Evolutionary conservation across 176 grass and related monocot genomes (phyloP), one percentile per base, ranked within the genome.

Genomic region (Phyllostachys edulis): DNA sequence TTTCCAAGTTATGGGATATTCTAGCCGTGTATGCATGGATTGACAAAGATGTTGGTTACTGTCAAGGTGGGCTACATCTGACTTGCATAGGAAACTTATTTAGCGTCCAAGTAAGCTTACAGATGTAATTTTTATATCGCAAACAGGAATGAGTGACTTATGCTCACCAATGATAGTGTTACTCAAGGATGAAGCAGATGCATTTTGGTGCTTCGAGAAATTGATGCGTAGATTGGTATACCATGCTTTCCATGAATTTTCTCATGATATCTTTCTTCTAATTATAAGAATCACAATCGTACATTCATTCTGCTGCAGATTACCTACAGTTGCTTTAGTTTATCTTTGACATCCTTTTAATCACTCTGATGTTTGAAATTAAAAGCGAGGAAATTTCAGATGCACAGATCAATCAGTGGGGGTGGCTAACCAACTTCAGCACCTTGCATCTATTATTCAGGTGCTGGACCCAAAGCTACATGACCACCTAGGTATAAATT

Each of bases 1-100:
- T 99, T 77, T 94, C 97, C 27, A 99, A 94, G 82, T 86, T 99
- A 27, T 99, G 97, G 97, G 93, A 99, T 89, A 99, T 99, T 85
- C 79, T 99, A 67, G 90, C 97, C 5, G 91, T 99, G 70, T 99
- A 99, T 92, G 86, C 93, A 46, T 99, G 97, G 97, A 96, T 99
- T 87, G 97, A 96, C 81, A 99, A 99, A 89, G 97, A 99, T 82
- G 90, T 99, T 65, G 97, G 97, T 49, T 99, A 99, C 29, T 99
- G 97, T 86, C 97, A 99, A 99, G 97, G 97, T 96, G 65, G 20
- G 74, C 17, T 71, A 69, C 69, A 85, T 81, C 70, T 70, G 23
- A 83, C 17, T 61, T 52, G 8, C 32, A 86, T 9, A 63, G 16
- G 34, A 45, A 70, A 88, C 36, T 84, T 15, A 83, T 38, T 74